Evolutionary conservation across 2,329 filamentous ascomycete genomes (phyloP).

Genomic region (Claviceps monticola): DNA sequence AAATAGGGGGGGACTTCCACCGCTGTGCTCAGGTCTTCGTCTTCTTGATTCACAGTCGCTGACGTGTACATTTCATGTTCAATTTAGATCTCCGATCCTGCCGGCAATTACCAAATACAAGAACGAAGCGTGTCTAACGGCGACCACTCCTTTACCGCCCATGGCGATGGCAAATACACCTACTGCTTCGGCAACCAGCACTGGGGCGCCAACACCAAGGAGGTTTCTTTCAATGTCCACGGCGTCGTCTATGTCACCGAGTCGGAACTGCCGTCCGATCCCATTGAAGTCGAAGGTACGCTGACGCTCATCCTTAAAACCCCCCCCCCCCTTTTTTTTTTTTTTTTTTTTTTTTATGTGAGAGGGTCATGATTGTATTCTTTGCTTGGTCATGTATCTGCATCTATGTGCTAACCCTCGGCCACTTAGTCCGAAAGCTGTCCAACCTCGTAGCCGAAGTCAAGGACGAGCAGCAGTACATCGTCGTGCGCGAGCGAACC

Average conservation of each 20-base stretch:
- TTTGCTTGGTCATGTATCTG: too few relatives aligned
- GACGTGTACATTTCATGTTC: background rate
- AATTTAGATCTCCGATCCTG: slow-evolving; percentile 61
- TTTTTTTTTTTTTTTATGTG: background rate
- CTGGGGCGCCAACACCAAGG: slow-evolving; percentile 91
- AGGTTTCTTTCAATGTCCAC: slow-evolving; percentile 98
- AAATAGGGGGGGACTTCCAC: background rate
- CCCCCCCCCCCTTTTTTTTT: background rate
- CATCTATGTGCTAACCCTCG: slow-evolving; percentile 4
- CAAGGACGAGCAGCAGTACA: slow-evolving; percentile 97
- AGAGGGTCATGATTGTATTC: too few relatives aligned
- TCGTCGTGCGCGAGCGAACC: slow-evolving; percentile 84
- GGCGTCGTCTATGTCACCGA: slow-evolving; percentile 96
- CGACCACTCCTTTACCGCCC: slow-evolving; percentile 82
- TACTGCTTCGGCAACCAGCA: slow-evolving; percentile 99
- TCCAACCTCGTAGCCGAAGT: slow-evolving; percentile 80
- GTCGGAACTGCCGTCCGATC: slow-evolving; percentile 68
- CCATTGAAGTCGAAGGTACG: slow-evolving; percentile 78
- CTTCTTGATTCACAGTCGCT: background rate
- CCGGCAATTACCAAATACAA: slow-evolving; percentile 61
- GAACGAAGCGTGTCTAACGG: slow-evolving; percentile 74
- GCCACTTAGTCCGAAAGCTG: slow-evolving; percentile 55
- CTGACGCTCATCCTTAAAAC: too few relatives aligned
- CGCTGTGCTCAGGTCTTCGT: background rate
- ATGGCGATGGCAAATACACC: slow-evolving; percentile 71